phyloP scores from a whole-genome alignment of 805 yeast species.

The Alloascoidea hylecoeti region DNA sequence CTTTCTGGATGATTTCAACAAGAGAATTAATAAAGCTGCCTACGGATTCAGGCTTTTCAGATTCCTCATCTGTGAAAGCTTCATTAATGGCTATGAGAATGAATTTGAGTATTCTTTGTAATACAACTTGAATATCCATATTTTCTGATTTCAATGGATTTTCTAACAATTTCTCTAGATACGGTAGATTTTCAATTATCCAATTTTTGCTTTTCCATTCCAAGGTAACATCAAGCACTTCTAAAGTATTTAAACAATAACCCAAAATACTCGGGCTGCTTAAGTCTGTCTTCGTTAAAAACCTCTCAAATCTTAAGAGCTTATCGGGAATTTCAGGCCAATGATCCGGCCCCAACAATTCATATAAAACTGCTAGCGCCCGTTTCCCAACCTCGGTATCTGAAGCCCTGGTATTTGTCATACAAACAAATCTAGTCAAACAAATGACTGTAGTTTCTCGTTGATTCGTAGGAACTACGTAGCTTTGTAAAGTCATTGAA shows the following conservation, averaged over 20 bases:
- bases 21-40: conserved; percentile 47
- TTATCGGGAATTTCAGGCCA: conserved; percentile 91
- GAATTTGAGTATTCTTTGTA: conserved; percentile 60
- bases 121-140: conserved; percentile 74
- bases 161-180: conserved; percentile 62
- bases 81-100: conserved; percentile 52
- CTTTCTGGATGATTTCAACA: conserved; percentile 63
- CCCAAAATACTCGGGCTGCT: conserved; percentile 44
- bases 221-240: conserved; percentile 72
- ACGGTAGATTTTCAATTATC: conserved; percentile 59
- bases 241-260: conserved; percentile 80
- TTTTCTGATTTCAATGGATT: conserved; percentile 73
- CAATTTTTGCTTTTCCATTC: conserved; percentile 66
- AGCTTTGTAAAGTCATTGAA: conserved; percentile 33
- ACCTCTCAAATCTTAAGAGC: conserved; percentile 76
- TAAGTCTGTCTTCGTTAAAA: conserved; percentile 67
- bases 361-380: conserved; percentile 66
- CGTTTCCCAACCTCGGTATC: conserved; percentile 74
- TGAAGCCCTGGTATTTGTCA: conserved; percentile 71
- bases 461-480: conserved; percentile 59
- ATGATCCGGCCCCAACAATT: conserved; percentile 50
- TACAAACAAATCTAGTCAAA: conserved; percentile 76
- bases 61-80: conserved; percentile 28
- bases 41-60: conserved; percentile 46
- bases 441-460: conserved; percentile 86